Evolutionary conservation across 129 eudicot genomes (phyloP).

Genomic region (Flaveria robusta): DNA sequence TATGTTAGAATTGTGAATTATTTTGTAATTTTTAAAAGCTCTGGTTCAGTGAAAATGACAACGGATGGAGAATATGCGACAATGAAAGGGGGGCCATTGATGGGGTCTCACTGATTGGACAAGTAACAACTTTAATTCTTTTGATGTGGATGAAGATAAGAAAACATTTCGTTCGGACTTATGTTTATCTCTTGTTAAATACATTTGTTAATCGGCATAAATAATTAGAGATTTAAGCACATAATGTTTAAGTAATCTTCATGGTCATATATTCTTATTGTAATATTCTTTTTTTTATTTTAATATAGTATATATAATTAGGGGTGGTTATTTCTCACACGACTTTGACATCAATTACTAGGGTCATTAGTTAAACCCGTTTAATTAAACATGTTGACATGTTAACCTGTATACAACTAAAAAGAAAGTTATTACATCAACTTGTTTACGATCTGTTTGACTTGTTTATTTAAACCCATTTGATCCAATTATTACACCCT

Average conservation of each 20-base stretch:
- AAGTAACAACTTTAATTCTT: slow-evolving; percentile 7
- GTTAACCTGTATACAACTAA: not conserved
- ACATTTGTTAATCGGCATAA: not conserved
- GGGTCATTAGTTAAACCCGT: not conserved
- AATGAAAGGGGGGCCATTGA: slow-evolving; percentile 16
- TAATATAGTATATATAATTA: not conserved
- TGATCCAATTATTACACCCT: no score
- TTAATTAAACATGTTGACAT: not conserved
- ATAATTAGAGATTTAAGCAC: not conserved
- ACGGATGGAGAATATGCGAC: slow-evolving; percentile 12
- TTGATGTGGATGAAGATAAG: not conserved
- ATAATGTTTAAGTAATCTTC: not conserved
- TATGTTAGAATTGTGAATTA: not conserved
- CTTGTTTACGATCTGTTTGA: not conserved
- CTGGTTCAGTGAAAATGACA: slow-evolving; percentile 12
- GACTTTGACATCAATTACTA: no score
- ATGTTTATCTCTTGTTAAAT: not conserved
- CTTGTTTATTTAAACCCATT: not conserved
- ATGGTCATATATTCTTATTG: not conserved
- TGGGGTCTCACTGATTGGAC: slow-evolving; percentile 30
- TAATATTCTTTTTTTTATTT: no score
- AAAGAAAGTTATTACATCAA: no score
- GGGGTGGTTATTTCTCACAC: not conserved
- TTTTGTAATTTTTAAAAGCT: slow-evolving; percentile 6
- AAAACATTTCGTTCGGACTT: not conserved